Evolutionary conservation across 768 basidiomycete genomes (phyloP).

Genomic region (Amyloporia xantha): DNA sequence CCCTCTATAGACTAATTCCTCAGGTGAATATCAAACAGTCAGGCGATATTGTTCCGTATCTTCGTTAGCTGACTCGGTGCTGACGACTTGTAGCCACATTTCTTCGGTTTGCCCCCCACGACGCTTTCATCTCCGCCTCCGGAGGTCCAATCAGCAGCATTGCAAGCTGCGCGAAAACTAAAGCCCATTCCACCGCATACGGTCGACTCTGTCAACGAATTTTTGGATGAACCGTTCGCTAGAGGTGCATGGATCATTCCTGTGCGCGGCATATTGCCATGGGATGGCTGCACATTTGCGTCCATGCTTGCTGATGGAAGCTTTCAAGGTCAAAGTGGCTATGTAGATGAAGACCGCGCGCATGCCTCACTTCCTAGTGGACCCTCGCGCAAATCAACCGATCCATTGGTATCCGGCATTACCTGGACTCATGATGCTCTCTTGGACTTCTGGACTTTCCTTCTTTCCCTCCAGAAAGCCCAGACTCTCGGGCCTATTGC

Average conservation of each 20-base stretch:
- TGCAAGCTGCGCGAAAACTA: not conserved
- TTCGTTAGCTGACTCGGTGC: no score
- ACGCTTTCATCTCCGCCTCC: not conserved
- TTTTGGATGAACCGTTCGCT: constrained; percentile 1
- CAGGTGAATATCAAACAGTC: not conserved
- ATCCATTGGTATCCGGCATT: not conserved
- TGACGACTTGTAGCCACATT: not conserved
- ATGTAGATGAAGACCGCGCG: not conserved
- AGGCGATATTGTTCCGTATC: not conserved
- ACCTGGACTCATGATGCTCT: constrained; percentile 12
- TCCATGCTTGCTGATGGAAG: not conserved
- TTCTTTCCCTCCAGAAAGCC: constrained; percentile 5
- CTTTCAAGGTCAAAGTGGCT: not conserved
- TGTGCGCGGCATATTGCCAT: constrained; percentile 11
- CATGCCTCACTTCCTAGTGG: not conserved
- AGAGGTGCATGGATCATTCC: constrained; percentile 16
- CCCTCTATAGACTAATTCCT: not conserved
- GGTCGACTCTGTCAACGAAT: not conserved
- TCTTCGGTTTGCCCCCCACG: constrained; percentile 2
- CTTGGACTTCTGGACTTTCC: constrained; percentile 8
- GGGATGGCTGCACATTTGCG: constrained; percentile 10
- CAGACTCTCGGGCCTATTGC: constrained; percentile 12
- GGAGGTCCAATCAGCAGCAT: not conserved
- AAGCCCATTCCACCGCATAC: constrained; percentile 10
- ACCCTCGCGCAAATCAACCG: not conserved